phyloP scores from a whole-genome alignment of 2,329 filamentous ascomycete species.

The Colletotrichum australisinense region DNA sequence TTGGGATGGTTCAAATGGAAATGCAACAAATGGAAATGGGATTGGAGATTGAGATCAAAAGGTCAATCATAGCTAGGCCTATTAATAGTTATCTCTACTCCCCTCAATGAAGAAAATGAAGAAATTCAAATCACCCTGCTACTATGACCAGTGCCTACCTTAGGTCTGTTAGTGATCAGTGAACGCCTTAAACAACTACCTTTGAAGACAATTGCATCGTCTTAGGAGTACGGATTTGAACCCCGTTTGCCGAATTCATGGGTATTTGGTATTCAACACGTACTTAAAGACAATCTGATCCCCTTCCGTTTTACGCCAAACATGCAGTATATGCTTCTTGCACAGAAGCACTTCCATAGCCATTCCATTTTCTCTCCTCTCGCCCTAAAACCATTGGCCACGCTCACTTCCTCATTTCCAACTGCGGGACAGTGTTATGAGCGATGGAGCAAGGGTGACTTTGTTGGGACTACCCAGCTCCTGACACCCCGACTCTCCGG shows the following conservation, averaged over 20 bases:
- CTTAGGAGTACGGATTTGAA: not conserved
- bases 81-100: slow-evolving; percentile 15
- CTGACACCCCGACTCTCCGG: not conserved
- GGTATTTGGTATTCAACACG: slow-evolving; percentile 37
- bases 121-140: not conserved
- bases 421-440: not conserved
- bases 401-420: not conserved
- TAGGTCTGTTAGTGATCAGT: not conserved
- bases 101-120: not conserved
- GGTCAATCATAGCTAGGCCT: slow-evolving; percentile 17
- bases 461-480: not conserved
- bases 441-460: not conserved
- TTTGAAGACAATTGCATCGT: not conserved
- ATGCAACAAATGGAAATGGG: not conserved
- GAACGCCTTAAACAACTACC: too few species aligned
- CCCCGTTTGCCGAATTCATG: slow-evolving; percentile 19
- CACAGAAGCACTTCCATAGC: slow-evolving; percentile 20
- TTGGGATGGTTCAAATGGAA: not conserved
- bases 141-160: not conserved
- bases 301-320: slow-evolving; percentile 35
- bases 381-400: not conserved
- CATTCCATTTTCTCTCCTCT: slow-evolving; percentile 3
- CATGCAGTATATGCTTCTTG: slow-evolving; percentile 31
- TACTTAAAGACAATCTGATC: slow-evolving; percentile 35
- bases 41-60: slow-evolving; percentile 3